Base-by-base conservation (phyloP, 1,139 yeast genomes). In the Scheffersomyces illinoinensis region DNA sequence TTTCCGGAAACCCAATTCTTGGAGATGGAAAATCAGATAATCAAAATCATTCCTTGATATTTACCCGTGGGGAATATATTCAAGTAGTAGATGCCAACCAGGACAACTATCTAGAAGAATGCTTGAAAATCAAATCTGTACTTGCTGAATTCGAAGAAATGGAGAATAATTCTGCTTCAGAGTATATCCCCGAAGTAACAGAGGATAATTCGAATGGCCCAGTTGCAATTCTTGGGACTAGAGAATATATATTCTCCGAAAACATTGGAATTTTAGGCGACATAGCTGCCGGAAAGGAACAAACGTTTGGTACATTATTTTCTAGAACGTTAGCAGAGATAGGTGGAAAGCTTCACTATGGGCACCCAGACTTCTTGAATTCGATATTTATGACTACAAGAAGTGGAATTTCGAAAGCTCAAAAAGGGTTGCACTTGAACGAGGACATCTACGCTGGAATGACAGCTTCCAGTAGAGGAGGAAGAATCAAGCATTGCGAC, bases 381-480 rank as follows among this genome's bases (percentile, higher is more conserved):
- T 93, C 86, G 0, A 86, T 90, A 0, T 92, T 90, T 68, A 91
- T 92, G 97, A 87, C 91, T 0, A 92, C 97, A 0, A 76, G 97
- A 71, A 97, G 97, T 3, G 97, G 97, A 0, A 83, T 92, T 0
- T 91, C 97, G 0, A 92, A 92, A 67, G 97, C 97, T 0, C 97
- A 92, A 70, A 88, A 85, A 63, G 95, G 97, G 0, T 77, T 92
- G 47, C 97, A 92, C 72, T 77, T 92, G 64, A 92, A 92, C 71
- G 97, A 92, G 68, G 97, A 92, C 70, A 92, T 92, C 20, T 92
- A 90, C 73, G 97, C 97, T 6, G 97, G 97, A 1, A 92, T 92
- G 88, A 90, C 81, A 66, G 96, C 96, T 0, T 71, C 89, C 46
- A 76, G 89, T 62, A 79, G 97, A 58, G 97, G 97, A 1, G 97